A percentile compares a stretch with the other conserved stretches of the same genome.
These are phyloP conservation scores for Aspergillus piperis DNA, from an alignment of 2,329 filamentous ascomycete genomes.

Conservation along the genomic window DNA sequence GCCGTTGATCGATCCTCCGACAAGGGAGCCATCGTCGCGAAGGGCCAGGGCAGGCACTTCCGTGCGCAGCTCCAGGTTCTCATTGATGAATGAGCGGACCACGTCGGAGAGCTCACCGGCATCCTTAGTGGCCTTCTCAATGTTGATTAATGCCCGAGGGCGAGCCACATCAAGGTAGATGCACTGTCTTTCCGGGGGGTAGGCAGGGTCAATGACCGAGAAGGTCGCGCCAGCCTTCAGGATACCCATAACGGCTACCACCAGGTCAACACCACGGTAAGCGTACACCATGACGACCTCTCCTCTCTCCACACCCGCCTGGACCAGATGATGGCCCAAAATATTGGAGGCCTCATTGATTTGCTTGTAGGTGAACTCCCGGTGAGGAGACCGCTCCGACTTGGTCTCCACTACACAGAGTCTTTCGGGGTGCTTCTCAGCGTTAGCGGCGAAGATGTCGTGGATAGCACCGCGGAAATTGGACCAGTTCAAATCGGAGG, in stretches of 20 bases:
- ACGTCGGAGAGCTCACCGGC: conserved; percentile 62
- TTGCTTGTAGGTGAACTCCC: conserved; percentile 78
- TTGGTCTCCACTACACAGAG: conserved; percentile 69
- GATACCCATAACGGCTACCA: conserved; percentile 78
- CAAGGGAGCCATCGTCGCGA: conserved; percentile 67
- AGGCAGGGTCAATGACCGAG: conserved; percentile 72
- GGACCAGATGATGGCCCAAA: conserved; percentile 75
- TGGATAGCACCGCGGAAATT: conserved; percentile 48
- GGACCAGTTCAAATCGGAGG: conserved; percentile 47
- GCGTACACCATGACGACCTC: conserved; percentile 95
- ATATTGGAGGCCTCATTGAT: conserved; percentile 83
- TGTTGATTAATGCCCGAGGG: conserved; percentile 70
- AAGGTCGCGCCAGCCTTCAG: conserved; percentile 62
- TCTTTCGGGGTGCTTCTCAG: conserved; percentile 66
- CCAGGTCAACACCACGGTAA: conserved; percentile 75
- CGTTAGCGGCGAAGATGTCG: conserved; percentile 51
- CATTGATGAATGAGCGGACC: conserved; percentile 68
- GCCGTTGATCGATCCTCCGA: conserved; percentile 67
- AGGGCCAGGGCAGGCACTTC: conserved; percentile 74
- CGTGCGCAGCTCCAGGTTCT: conserved; percentile 71
- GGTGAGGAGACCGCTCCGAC: conserved; percentile 53
- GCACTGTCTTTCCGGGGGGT: conserved; percentile 77
- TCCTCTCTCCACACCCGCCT: conserved; percentile 70
- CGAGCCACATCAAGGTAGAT: conserved; percentile 80
- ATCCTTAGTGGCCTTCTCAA: conserved; percentile 70